Evolutionary conservation across 306 rosid species (phyloP), one percentile per base, ranked within the genome.

Genomic region (Chamaecrista fasciculata): DNA sequence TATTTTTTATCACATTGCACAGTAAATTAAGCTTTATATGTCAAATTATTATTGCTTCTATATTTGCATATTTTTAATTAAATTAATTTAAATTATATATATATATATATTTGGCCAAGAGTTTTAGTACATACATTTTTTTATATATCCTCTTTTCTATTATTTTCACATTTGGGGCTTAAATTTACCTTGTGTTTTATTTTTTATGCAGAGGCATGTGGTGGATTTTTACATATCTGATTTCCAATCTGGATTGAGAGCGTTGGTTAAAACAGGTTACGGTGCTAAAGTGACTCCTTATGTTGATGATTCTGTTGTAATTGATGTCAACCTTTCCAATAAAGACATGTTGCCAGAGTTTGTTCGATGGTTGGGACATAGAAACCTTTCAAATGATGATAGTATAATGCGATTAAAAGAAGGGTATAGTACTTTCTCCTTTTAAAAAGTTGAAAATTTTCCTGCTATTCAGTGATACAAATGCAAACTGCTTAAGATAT

Each of bases 241-340:
- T 87, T 92, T 92, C 85, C 97, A 92, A 65, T 92, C 97, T 37
- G 97, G 97, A 51, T 66, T 92, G 76, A 92, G 97, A 82, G 97
- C 97, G 10, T 76, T 92, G 83, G 97, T 92, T 70, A 92, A 92
- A 85, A 81, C 96, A 37, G 97, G 97, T 53, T 89, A 67, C 61
- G 97, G 97, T 33, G 96, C 97, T 19, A 87, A 90, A 52, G 92
- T 92, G 80, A 89, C 97, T 73, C 92, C 97, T 51, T 92, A 89
- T 78, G 92, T 92, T 15, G 97, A 92, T 12, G 96, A 92, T 75
- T 85, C 96, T 0, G 60, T 89, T 62, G 84, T 84, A 43, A 76
- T 87, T 62, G 97, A 89, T 74, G 89, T 92, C 26, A 87, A 85
- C 64, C 89, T 92, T 2, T 80, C 78, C 60, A 92, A 85, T 39